A percentile compares a stretch with the other conserved stretches of the same genome.
These are phyloP conservation scores for Malus hybrid DNA, from an alignment of 331 rosid species.

Conservation along the genomic window DNA sequence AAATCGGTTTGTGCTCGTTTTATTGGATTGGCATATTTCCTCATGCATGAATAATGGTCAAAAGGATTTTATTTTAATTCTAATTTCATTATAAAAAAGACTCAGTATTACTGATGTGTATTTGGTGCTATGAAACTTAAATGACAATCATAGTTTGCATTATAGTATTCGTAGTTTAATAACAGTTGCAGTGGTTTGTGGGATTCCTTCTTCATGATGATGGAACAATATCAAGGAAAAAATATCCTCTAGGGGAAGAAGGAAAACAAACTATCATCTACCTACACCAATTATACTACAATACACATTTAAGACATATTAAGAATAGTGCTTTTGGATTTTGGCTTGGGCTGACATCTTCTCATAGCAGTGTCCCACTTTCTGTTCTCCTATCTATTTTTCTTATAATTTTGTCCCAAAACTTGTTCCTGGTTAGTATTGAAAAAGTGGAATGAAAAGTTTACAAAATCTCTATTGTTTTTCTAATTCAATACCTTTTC, in stretches of 20 bases:
- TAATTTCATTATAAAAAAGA: not conserved
- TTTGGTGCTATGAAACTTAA: not conserved
- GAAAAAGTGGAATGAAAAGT: not conserved
- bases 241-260: not conserved
- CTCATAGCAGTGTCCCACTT: not conserved
- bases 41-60: not conserved
- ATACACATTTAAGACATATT: not conserved
- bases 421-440: not conserved
- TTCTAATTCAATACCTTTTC: not conserved
- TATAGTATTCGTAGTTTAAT: not conserved
- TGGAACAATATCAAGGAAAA: not conserved
- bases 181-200: not conserved
- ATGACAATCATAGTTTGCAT: not conserved
- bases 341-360: not conserved
- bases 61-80: not conserved
- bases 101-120: not conserved
- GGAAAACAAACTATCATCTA: not conserved
- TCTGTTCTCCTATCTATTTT: not conserved
- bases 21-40: not conserved
- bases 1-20: conserved; percentile 56
- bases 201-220: not conserved
- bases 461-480: not conserved
- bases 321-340: not conserved
- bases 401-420: not conserved
- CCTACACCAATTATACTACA: not conserved